Evolutionary conservation across 305 asterid species (phyloP).

Genomic region (Solanum aculeatissimum): DNA sequence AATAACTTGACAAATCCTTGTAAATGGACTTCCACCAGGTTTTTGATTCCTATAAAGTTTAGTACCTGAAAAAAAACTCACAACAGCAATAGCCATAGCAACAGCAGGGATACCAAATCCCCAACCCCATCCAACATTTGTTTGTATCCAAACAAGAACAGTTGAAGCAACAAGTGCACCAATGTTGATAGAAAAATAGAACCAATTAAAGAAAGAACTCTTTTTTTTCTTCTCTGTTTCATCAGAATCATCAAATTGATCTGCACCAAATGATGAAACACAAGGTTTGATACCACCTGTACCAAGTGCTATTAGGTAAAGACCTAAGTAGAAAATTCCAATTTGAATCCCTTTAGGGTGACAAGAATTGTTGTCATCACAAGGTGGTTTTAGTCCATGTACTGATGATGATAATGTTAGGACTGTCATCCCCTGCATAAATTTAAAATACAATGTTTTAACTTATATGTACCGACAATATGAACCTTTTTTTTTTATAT

Average conservation of each 20-base stretch:
- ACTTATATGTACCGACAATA: neutral
- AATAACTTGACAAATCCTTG: constrained; percentile 21
- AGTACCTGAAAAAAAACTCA: constrained; percentile 13
- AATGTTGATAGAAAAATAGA: constrained; percentile 21
- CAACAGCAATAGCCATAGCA: constrained; percentile 27
- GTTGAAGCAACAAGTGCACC: constrained; percentile 27
- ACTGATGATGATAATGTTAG: constrained; percentile 45
- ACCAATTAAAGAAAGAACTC: constrained; percentile 27
- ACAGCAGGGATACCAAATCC: constrained; percentile 27
- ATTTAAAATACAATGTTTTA: neutral
- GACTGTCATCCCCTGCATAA: constrained; percentile 46
- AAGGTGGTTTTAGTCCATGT: constrained; percentile 37
- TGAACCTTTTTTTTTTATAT: too few relatives aligned
- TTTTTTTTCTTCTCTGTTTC: constrained; percentile 12
- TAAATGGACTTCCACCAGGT: constrained; percentile 32
- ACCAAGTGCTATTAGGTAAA: constrained; percentile 42
- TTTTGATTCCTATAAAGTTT: constrained; percentile 17
- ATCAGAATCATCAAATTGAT: constrained; percentile 31
- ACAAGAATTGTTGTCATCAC: constrained; percentile 15
- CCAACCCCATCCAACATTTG: constrained; percentile 26
- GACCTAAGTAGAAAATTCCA: constrained; percentile 15
- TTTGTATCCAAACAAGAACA: constrained; percentile 21
- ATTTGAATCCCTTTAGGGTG: constrained; percentile 24
- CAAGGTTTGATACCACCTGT: constrained; percentile 48
- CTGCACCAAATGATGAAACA: constrained; percentile 44